Evolutionary conservation across 169 alveolate genomes (phyloP), one percentile per base, ranked within the genome.

Genomic region (Plasmodium ovale): DNA sequence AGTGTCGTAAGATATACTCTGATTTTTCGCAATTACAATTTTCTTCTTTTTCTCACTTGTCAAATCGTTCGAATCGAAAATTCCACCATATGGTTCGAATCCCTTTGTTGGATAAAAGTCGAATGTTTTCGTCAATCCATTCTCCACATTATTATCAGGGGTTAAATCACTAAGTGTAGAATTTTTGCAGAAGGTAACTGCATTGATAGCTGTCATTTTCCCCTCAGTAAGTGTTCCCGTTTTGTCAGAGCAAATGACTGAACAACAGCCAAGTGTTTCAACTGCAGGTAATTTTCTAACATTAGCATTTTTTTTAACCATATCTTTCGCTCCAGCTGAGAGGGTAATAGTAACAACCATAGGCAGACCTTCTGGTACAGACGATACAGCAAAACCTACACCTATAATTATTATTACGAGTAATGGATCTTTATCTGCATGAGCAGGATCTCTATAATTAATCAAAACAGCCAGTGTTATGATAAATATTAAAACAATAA

Each of bases 151-250:
- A n/a, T n/a, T n/a, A n/a, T n/a, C n/a, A n/a, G n/a, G n/a, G n/a
- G n/a, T n/a, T n/a, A n/a, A n/a, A 92, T 87, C 97, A 95, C 94
- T 51, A 92, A 60, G 10, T 2, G 65, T 19, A 1, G 88, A 84
- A 29, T 53, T 65, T 49, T 54, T 88, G 23, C 72, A 62, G 42
- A 74, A 54, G 0, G 74, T 84, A 3, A 71, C 88, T 5, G 25
- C 39, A 44, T 87, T 87, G 9, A 72, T 89, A 59, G 97, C 98
- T 59, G 98, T 87, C 99, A 98, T 97, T 88, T 97, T 98, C 90
- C 98, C 98, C n/a, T 99, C 98, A 27, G 99, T 99, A n/a, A 99
- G 94, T 19, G 99, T 99, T 60, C 99, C 99, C 2, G 99, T 99
- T 92, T 99, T 98, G 94, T 98, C 99, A 14, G 99, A 95, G 84